Base-by-base conservation (phyloP, 768 basidiomycete genomes). In the Plicaturopsis crispa region DNA sequence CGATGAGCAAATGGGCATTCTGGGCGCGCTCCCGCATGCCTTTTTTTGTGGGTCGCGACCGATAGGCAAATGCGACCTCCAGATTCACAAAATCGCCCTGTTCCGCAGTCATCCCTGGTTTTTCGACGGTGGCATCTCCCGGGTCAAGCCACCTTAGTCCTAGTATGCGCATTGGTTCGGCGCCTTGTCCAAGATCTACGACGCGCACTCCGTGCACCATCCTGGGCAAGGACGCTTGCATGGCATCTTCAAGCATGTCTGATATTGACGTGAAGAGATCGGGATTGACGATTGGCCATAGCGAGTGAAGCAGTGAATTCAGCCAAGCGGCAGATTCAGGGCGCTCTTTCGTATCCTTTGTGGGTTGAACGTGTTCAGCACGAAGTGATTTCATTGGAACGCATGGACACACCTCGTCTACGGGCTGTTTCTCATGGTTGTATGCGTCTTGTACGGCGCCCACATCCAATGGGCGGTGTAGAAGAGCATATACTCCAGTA, bases 211-310 rank as follows among this genome's bases (percentile, higher is more conserved):
- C 70, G 28, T 70, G 61, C 19, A 75, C 57, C 30, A 73, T 53
- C 24, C 61, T 65, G 0, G 74, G 74, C 12, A 73, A 64, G 3
- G 70, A 65, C 14, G 70, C 60, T 45, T 76, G 74, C 50, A 78
- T 69, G 13, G 72, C 66, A 47, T 75, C 74, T 56, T 78, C 76
- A 4, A 78, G 55, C 63, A 80, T 78, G 57, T 85, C 83, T 12
- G 74, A 63, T 23, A 77, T 40, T 4, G 70, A 60, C 6, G 57
- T 60, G 55, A 80, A 78, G 35, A 86, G 62, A 18, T 75, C 66
- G 3, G 85, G 83, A 51, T 86, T 83, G 43, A 86, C 60, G 40
- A 85, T 69, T 0, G 83, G 82, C 85, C 86, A 88, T 7, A 87
- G 54, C 3, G 72, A 67, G 26, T 62, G 56, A 18, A 82, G 57